phyloP scores from a whole-genome alignment of 2,329 filamentous ascomycete species.

The Colletotrichum sp. region DNA sequence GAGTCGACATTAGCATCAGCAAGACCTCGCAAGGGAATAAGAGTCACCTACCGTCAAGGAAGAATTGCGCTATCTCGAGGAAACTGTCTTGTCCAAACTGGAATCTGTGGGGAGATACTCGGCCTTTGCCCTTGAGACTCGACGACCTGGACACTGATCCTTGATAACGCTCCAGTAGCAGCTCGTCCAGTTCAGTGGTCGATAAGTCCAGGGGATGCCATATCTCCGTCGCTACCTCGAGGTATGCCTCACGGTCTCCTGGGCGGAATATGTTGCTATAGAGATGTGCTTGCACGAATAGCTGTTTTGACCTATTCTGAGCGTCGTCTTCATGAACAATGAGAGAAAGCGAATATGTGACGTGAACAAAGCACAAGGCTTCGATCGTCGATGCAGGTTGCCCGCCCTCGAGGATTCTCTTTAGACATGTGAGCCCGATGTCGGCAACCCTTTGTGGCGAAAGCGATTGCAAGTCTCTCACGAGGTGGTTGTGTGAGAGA shows the following conservation, averaged over 20 bases:
- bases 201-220: constrained; percentile 51
- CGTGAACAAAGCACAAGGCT: constrained; percentile 56
- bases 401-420: constrained; percentile 42
- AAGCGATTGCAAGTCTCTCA: constrained; percentile 43
- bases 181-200: constrained; percentile 30
- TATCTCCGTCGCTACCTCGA: constrained; percentile 47
- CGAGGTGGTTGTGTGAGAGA: constrained; percentile 46
- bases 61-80: constrained; percentile 46
- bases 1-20: not conserved
- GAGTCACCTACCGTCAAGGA: constrained; percentile 53
- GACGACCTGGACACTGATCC: constrained; percentile 24
- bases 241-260: constrained; percentile 43
- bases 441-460: constrained; percentile 42
- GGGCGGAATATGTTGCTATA: constrained; percentile 46
- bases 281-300: constrained; percentile 53
- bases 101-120: constrained; percentile 22
- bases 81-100: constrained; percentile 39
- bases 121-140: constrained; percentile 49
- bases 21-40: not conserved
- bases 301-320: constrained; percentile 34
- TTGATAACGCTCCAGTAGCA: constrained; percentile 27
- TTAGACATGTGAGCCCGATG: constrained; percentile 47
- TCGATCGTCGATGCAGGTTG: constrained; percentile 44
- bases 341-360: constrained; percentile 56
- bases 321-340: constrained; percentile 49